phyloP scores from a whole-genome alignment of 371 early-diverging fungal genomes.

The Rhizopus sp. region DNA sequence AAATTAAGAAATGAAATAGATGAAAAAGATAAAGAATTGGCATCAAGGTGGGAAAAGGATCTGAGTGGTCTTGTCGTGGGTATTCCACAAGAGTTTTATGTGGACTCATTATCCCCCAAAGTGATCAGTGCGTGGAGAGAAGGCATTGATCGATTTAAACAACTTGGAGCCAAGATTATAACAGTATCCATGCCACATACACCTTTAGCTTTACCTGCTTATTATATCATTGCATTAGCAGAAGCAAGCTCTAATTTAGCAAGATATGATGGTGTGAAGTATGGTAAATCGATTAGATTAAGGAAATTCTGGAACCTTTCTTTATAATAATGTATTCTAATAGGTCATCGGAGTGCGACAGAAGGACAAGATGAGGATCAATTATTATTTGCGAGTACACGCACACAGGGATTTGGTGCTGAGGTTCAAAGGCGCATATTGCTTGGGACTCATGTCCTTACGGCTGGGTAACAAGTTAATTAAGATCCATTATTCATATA shows the following conservation, averaged over 20 bases:
- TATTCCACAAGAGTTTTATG: slow-evolving; percentile 79
- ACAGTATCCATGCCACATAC: slow-evolving; percentile 76
- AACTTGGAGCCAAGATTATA: slow-evolving; percentile 69
- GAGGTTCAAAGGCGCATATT: slow-evolving; percentile 86
- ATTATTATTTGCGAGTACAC: slow-evolving; percentile 60
- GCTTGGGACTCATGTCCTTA: slow-evolving; percentile 84
- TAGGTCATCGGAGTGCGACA: slow-evolving; percentile 41
- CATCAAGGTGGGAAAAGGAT: slow-evolving; percentile 25
- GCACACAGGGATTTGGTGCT: slow-evolving; percentile 74
- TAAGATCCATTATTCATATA: neutral
- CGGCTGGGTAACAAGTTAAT: slow-evolving; percentile 59
- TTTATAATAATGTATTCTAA: neutral
- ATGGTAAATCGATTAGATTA: slow-evolving; percentile 51
- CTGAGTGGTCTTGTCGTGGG: slow-evolving; percentile 70
- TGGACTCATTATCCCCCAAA: slow-evolving; percentile 63
- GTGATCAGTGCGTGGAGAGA: slow-evolving; percentile 63
- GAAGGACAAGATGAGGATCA: slow-evolving; percentile 24
- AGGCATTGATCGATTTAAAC: slow-evolving; percentile 57
- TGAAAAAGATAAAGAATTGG: slow-evolving; percentile 26
- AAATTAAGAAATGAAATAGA: slow-evolving; percentile 26
- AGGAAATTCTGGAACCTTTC: neutral
- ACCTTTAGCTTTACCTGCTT: slow-evolving; percentile 75
- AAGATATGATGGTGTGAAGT: slow-evolving; percentile 87
- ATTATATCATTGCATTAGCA: slow-evolving; percentile 87
- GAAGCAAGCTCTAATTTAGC: slow-evolving; percentile 93